A percentile compares a stretch with the other conserved stretches of the same genome.
These are phyloP conservation scores for Cytospora leucostoma DNA, from an alignment of 2,329 filamentous ascomycete genomes.

Conservation along the genomic window DNA sequence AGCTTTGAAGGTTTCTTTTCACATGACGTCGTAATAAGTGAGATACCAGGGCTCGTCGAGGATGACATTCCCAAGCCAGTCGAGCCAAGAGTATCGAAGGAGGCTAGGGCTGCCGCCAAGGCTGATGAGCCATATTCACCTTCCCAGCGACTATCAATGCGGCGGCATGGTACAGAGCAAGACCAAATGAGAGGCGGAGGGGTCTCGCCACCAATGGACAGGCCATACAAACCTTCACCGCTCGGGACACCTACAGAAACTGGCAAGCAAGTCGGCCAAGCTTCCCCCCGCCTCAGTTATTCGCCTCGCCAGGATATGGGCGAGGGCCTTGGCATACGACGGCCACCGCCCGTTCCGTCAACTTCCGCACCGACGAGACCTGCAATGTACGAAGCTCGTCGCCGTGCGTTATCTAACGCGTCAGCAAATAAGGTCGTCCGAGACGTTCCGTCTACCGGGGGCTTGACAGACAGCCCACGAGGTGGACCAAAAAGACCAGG, in stretches of 20 bases:
- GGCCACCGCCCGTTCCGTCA: conserved; percentile 49
- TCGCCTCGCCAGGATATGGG: conserved; percentile 50
- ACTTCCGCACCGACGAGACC: conserved; percentile 51
- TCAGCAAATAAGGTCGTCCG: conserved; percentile 40
- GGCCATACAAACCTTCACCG: conserved; percentile 45
- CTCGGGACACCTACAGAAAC: conserved; percentile 45
- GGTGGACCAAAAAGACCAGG: conserved; percentile 9
- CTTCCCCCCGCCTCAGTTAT: conserved; percentile 40
- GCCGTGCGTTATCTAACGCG: conserved; percentile 44
- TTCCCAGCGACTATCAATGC: conserved; percentile 41
- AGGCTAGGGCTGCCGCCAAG: conserved; percentile 37
- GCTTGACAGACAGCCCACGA: conserved; percentile 11
- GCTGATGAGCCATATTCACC: conserved; percentile 36
- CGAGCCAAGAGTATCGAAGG: conserved; percentile 38
- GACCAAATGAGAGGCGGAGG: conserved; percentile 40
- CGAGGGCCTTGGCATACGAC: conserved; percentile 55
- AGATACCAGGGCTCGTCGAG: conserved; percentile 78
- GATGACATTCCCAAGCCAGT: conserved; percentile 64
- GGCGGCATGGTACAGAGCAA: conserved; percentile 44
- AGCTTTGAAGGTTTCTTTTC: conserved; percentile 85
- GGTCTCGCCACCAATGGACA: conserved; percentile 45
- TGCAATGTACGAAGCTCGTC: conserved; percentile 39
- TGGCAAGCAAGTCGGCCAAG: conserved; percentile 34
- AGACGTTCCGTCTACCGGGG: conserved; percentile 37
- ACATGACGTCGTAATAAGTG: conserved; percentile 68